Evolutionary conservation across 2,329 filamentous ascomycete species (phyloP), one percentile per base, ranked within the genome.

Genomic region (Aspergillus ustus): DNA sequence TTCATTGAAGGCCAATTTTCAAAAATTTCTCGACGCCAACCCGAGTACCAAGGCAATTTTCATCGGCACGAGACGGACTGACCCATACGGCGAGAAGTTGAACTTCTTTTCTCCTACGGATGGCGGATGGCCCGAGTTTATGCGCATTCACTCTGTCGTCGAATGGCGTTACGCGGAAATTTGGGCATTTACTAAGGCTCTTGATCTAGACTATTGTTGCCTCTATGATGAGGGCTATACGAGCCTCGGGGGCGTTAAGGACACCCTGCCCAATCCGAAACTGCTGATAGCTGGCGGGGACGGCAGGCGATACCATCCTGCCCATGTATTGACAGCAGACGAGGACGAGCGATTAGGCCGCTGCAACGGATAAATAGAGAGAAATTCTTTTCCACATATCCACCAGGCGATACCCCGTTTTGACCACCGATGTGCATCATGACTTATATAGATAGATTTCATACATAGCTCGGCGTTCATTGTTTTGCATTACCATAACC

Each of bases 101-200:
- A 90, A 85, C 44, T 87, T 91, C 77, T 98, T 98, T 73, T 91
- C 96, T 73, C 85, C 84, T 54, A 99, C 95, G 4, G 95, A 98
- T 77, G 82, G 85, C 40, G 93, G 90, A 2, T 99, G 95, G 95
- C 95, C 95, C 40, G 81, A 84, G 48, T 97, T 98, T 72, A 93
- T 98, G 89, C 87, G 95, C 61, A 84, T 98, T 63, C 93, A 99
- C 77, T 94, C 95, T 0, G 91, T 99, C 9, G 93, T 99, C 72
- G 95, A 99, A 78, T 99, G 95, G 95, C 92, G 95, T 75, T 97
- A 97, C 77, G 86, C 87, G 11, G 94, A 98, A 76, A 94, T 98
- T 57, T 98, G 95, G 95, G 87, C 89, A 19, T 93, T 96, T 73
- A 82, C 91, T 83, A 72, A 70, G 31, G 88, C 91, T 71, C 80